Conservation (phyloP, 1,284 basidiomycete species). For the Fomitopsis betulina region DNA sequence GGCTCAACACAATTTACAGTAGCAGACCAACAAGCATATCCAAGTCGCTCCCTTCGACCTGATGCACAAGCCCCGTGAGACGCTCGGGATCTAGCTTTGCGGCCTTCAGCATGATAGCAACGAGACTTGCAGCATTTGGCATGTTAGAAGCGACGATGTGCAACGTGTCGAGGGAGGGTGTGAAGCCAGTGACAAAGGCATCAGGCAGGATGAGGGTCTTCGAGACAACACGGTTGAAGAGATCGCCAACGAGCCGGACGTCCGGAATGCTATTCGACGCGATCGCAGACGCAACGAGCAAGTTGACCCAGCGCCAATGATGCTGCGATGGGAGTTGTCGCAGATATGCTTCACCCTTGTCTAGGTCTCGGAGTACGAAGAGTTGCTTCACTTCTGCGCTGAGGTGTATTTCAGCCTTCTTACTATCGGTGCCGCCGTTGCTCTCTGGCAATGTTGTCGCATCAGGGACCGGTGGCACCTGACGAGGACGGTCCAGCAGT, state of each 20-base stretch:
- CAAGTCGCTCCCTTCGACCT: background rate
- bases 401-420: slow-evolving; percentile 57
- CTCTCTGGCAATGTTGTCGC: too few relatives aligned
- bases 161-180: slow-evolving; percentile 63
- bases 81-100: slow-evolving; percentile 50
- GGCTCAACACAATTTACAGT: background rate
- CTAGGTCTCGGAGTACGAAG: slow-evolving; percentile 72
- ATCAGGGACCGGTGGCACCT: too few relatives aligned
- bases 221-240: slow-evolving; percentile 54
- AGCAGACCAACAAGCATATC: background rate
- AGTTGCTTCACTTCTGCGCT: slow-evolving; percentile 76
- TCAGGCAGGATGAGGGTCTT: slow-evolving; percentile 53
- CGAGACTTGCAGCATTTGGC: slow-evolving; percentile 77
- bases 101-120: slow-evolving; percentile 71
- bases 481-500: too few relatives aligned
- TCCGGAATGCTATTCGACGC: slow-evolving; percentile 81
- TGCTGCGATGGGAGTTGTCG: slow-evolving; percentile 61
- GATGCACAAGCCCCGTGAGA: slow-evolving; percentile 6
- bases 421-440: slow-evolving; percentile 38
- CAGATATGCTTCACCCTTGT: slow-evolving; percentile 87
- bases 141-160: slow-evolving; percentile 90
- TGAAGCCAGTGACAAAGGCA: slow-evolving; percentile 60
- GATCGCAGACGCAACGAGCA: slow-evolving; percentile 63
- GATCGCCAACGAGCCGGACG: slow-evolving; percentile 69
- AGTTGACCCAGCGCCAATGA: slow-evolving; percentile 67